Evolutionary conservation across 371 early-diverging fungal genomes (phyloP), one percentile per base, ranked within the genome.

Genomic region (Mucor velutinosus): DNA sequence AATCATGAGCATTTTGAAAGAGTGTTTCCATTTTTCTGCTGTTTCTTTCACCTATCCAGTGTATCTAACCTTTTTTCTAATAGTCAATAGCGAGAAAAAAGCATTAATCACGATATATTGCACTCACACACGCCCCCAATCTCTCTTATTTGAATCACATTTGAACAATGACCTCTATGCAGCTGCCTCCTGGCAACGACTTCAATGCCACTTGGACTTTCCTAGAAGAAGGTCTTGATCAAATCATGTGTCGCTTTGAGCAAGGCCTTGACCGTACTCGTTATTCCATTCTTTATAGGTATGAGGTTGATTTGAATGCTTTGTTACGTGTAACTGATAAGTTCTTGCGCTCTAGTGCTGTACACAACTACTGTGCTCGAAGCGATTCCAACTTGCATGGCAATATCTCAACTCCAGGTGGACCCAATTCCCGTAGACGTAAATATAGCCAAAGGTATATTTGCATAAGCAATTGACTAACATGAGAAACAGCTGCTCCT

Each of bases 201-300:
- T 84, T 90, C 60, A 74, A 81, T 57, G 84, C 85, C 21, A 93
- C 93, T n/a, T 95, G 96, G 96, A 70, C 70, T 25, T 87, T 86
- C 56, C 76, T 97, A 30, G 87, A 90, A 71, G 83, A 80, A 47
- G 95, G 96, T 30, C 83, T 95, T 65, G 89, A 94, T 73, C 87
- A 87, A 69, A 92, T 97, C 75, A 87, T 96, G 84, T 86, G 85
- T 64, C 80, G 89, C 10, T 81, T 93, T 30, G 90, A 91, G 60
- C 85, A 92, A 58, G 95, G 95, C 30, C 75, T 95, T 39, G 87
- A 84, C 37, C 85, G 88, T 72, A 78, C 80, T 51, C 86, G 90
- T 47, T 96, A 93, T 76, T 91, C 96, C 82, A 85, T 90, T 59
- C 85, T 96, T 43, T 96, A 97, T 83, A 95, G 96, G 93, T 92